phyloP scores from a whole-genome alignment of 176 grass and related monocot species.

The Themeda triandra region DNA sequence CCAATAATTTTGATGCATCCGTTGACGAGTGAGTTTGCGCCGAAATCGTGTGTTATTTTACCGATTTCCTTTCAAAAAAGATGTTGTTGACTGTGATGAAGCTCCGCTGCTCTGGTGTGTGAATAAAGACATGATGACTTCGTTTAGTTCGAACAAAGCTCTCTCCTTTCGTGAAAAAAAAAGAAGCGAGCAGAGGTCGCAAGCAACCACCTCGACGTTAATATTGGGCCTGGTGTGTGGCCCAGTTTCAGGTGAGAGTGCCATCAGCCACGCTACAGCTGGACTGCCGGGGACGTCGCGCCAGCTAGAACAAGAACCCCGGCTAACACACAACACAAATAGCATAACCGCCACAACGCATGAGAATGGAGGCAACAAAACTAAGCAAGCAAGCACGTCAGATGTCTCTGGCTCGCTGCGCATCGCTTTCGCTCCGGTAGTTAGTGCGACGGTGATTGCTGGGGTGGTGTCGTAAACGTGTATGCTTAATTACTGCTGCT shows the following conservation, averaged over 20 bases:
- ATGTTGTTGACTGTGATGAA: too few relatives aligned
- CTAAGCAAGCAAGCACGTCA: not conserved
- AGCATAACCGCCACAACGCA: not conserved
- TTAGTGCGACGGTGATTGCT: not conserved
- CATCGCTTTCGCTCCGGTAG: not conserved
- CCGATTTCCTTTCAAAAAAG: too few relatives aligned
- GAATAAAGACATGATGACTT: not conserved
- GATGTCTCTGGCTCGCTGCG: not conserved
- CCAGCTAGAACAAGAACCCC: not conserved
- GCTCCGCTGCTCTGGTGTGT: too few relatives aligned
- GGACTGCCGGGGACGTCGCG: conserved; percentile 26
- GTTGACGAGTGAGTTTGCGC: too few relatives aligned
- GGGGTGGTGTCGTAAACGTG: not conserved
- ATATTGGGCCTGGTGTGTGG: not conserved
- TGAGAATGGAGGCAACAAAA: not conserved
- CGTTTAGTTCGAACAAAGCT: not conserved
- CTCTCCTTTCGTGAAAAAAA: not conserved
- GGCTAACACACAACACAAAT: not conserved
- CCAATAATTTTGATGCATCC: too few relatives aligned
- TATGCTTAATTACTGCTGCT: not conserved
- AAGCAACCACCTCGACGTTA: not conserved
- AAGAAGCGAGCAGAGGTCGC: not conserved
- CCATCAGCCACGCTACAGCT: conserved; percentile 12
- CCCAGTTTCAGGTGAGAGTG: not conserved
- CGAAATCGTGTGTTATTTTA: too few relatives aligned